phyloP scores from a whole-genome alignment of 2,329 filamentous ascomycete species.

The Cladosporium phlei region DNA sequence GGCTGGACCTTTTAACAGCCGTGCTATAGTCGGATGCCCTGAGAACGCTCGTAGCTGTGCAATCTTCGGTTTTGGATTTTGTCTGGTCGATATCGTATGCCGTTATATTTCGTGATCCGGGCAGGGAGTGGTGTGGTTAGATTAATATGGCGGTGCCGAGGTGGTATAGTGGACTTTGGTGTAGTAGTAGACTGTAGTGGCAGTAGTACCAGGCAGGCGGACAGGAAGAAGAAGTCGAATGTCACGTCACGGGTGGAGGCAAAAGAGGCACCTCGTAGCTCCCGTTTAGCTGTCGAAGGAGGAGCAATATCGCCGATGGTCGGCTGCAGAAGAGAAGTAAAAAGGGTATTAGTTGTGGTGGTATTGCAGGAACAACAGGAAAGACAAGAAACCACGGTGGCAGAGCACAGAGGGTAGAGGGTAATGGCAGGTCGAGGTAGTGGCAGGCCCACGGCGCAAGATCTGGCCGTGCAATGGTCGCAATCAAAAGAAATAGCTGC shows the following conservation, averaged over 20 bases:
- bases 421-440: too few relatives aligned
- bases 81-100: conserved; percentile 4
- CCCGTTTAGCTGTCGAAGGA: background rate
- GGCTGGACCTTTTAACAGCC: background rate
- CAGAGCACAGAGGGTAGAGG: too few relatives aligned
- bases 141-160: background rate
- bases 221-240: background rate
- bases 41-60: conserved; percentile 1
- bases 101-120: background rate
- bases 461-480: background rate
- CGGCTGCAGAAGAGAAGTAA: too few relatives aligned
- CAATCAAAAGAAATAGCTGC: background rate
- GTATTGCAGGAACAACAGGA: background rate
- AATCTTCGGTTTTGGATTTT: background rate
- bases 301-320: too few relatives aligned
- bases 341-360: background rate
- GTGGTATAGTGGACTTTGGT: background rate
- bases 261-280: background rate
- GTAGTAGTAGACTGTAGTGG: too few relatives aligned
- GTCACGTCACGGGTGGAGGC: conserved; percentile 12
- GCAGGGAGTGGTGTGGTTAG: too few relatives aligned
- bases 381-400: too few relatives aligned
- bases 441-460: too few relatives aligned
- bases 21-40: conserved; percentile 2
- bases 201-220: background rate